Conservation (phyloP, 208 protist genomes). For the Leishmania braziliensis region DNA sequence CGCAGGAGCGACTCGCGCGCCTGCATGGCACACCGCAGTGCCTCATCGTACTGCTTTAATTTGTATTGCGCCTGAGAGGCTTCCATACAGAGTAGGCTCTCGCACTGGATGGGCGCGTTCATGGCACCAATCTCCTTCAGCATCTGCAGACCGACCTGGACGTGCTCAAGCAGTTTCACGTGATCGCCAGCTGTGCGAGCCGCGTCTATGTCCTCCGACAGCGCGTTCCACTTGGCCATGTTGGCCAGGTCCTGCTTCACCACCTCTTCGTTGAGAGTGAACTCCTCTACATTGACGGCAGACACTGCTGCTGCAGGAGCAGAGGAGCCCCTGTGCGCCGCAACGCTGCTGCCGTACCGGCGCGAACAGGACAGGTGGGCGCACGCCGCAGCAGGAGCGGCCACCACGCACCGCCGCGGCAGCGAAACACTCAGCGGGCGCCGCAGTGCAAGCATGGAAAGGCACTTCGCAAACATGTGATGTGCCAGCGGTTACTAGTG, state of each 20-base stretch:
- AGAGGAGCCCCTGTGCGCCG: not conserved
- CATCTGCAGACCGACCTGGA: constrained; percentile 61
- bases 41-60: constrained; percentile 52
- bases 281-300: constrained; percentile 84
- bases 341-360: not conserved
- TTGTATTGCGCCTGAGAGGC: constrained; percentile 87
- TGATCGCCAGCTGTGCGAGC: constrained; percentile 46
- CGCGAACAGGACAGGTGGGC: not conserved
- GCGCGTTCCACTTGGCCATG: constrained; percentile 71
- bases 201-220: constrained; percentile 59
- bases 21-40: constrained; percentile 45
- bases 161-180: constrained; percentile 43
- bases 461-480: not conserved
- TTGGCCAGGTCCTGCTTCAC: constrained; percentile 76
- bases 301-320: constrained; percentile 14
- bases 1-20: constrained; percentile 53
- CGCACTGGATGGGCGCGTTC: constrained; percentile 85
- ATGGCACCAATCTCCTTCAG: constrained; percentile 66
- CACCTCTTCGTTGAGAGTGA: constrained; percentile 86
- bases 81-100: constrained; percentile 84
- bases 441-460: not conserved
- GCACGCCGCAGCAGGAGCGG: not conserved
- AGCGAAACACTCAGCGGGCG: not conserved
- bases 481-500: not conserved
- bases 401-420: not conserved